These are phyloP conservation scores for Solanum phureja DNA, from an alignment of 257 asterid genomes.

Conservation along the genomic window DNA sequence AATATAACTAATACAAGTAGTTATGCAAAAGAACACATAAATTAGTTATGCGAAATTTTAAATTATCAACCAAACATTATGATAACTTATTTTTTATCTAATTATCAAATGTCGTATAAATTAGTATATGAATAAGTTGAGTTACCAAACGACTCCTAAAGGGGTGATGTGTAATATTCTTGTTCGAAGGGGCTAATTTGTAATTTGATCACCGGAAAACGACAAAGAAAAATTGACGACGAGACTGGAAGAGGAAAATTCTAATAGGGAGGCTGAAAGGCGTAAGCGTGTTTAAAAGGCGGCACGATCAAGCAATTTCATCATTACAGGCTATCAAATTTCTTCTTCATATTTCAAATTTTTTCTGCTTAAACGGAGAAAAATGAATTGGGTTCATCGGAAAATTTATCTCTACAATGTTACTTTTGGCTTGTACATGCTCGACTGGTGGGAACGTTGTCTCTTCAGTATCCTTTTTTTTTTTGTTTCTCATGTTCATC, in stretches of 20 bases:
- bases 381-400: constrained; percentile 70
- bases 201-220: neutral
- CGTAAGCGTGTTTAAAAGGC: neutral
- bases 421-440: constrained; percentile 80
- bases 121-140: too few relatives aligned
- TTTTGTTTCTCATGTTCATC: neutral
- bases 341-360: neutral
- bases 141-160: too few relatives aligned
- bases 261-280: neutral
- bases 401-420: constrained; percentile 74
- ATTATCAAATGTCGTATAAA: too few relatives aligned
- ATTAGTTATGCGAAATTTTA: too few relatives aligned
- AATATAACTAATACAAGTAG: too few relatives aligned
- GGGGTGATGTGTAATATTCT: too few relatives aligned
- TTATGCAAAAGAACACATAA: too few relatives aligned
- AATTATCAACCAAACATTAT: neutral
- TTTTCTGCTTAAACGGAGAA: neutral
- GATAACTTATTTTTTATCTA: neutral
- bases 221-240: neutral
- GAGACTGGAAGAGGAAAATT: neutral
- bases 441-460: constrained; percentile 91
- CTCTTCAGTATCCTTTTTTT: constrained; percentile 61
- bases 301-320: neutral
- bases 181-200: too few relatives aligned
- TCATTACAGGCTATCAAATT: neutral